Conservation (phyloP, 2,329 filamentous ascomycete genomes). For the Cladorrhinum sp. region DNA sequence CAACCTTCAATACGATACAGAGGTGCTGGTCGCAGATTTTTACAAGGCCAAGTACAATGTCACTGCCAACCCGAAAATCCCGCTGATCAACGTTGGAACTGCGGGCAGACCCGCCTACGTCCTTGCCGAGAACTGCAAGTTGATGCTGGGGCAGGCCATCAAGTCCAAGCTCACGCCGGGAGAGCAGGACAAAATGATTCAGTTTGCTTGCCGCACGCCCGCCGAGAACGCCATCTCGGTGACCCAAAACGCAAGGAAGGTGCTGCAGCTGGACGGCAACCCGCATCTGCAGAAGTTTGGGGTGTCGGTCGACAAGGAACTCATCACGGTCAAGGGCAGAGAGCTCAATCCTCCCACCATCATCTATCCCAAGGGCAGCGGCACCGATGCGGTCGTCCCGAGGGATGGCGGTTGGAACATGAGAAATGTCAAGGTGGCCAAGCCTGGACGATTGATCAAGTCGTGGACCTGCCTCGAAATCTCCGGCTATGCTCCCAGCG, state of each 20-base stretch:
- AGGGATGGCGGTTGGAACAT: constrained; percentile 69
- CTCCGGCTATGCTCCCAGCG: not conserved
- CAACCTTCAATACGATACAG: constrained; percentile 28
- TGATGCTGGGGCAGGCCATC: constrained; percentile 63
- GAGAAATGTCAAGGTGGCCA: constrained; percentile 52
- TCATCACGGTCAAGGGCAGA: constrained; percentile 72
- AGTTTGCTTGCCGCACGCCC: constrained; percentile 66
- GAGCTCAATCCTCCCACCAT: constrained; percentile 61
- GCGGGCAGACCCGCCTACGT: constrained; percentile 57
- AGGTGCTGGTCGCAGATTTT: constrained; percentile 42
- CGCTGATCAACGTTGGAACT: constrained; percentile 66
- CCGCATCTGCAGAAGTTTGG: constrained; percentile 56
- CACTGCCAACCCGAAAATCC: constrained; percentile 36
- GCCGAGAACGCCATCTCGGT: constrained; percentile 66
- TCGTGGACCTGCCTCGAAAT: constrained; percentile 52
- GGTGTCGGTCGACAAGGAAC: constrained; percentile 54
- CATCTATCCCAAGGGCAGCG: constrained; percentile 46
- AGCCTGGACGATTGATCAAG: constrained; percentile 43
- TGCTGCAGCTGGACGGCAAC: constrained; percentile 56
- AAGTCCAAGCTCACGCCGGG: constrained; percentile 55
- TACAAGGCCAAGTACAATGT: constrained; percentile 28
- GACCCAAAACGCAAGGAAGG: constrained; percentile 50
- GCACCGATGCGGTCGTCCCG: constrained; percentile 31
- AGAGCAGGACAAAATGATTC: constrained; percentile 68
- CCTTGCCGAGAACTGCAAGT: constrained; percentile 62